Percentiles rank a stretch among this genome's conserved stretches.
These are phyloP conservation scores for Glycine latifolia DNA, from an alignment of 306 rosid species.

Conservation along the genomic window DNA sequence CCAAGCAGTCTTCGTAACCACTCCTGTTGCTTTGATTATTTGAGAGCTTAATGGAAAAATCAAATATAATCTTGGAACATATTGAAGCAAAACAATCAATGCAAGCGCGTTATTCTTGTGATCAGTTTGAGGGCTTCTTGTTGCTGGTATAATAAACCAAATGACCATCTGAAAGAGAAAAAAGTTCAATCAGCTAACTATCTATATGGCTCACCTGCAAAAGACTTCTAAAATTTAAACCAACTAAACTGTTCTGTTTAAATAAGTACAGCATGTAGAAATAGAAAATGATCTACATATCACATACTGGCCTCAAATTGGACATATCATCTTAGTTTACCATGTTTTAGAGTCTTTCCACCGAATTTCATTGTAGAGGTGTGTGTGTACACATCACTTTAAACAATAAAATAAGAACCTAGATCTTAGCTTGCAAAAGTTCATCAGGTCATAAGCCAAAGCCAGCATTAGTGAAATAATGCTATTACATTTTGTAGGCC, in stretches of 20 bases:
- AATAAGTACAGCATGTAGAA: slow-evolving; percentile 26
- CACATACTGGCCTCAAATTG: slow-evolving; percentile 14
- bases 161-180: slow-evolving; percentile 80
- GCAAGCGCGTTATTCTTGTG: slow-evolving; percentile 96
- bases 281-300: slow-evolving; percentile 1
- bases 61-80: slow-evolving; percentile 93
- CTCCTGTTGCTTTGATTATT: slow-evolving; percentile 94
- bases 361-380: background rate
- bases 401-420: slow-evolving; percentile 1
- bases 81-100: slow-evolving; percentile 91
- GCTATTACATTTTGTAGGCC: slow-evolving; percentile 18
- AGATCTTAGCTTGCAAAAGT: slow-evolving; percentile 26
- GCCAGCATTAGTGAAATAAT: background rate
- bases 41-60: slow-evolving; percentile 91
- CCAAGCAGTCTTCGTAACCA: slow-evolving; percentile 99
- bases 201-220: slow-evolving; percentile 20
- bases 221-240: slow-evolving; percentile 32
- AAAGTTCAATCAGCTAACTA: slow-evolving; percentile 42
- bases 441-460: slow-evolving; percentile 19
- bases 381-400: background rate
- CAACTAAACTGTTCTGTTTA: slow-evolving; percentile 7
- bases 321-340: slow-evolving; percentile 24
- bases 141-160: slow-evolving; percentile 95
- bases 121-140: slow-evolving; percentile 70
- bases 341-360: slow-evolving; percentile 27